A percentile compares a stretch with the other conserved stretches of the same genome.
phyloP scores from a whole-genome alignment of 2,329 filamentous ascomycete species.

The Sporothrix mexicana region DNA sequence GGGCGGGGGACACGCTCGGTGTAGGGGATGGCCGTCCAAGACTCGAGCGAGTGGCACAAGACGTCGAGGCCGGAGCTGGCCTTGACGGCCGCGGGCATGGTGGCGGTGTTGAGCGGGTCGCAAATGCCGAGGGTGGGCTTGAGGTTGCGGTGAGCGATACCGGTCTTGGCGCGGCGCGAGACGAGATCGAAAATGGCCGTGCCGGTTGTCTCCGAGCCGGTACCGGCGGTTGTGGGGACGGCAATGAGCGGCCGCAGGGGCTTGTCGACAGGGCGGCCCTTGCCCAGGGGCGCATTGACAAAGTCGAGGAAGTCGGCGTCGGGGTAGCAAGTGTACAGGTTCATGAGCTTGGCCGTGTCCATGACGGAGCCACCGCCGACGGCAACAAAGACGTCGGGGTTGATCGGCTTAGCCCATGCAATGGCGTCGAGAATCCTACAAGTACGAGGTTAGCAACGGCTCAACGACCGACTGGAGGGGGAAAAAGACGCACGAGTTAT shows the following conservation, averaged over 20 bases:
- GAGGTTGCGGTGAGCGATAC: conserved; percentile 91
- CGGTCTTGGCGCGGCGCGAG: conserved; percentile 88
- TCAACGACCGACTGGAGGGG: neutral
- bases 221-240: conserved; percentile 84
- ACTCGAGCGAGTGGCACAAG: conserved; percentile 92
- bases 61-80: conserved; percentile 92
- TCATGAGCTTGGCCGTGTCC: conserved; percentile 98
- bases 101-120: conserved; percentile 85
- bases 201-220: conserved; percentile 92
- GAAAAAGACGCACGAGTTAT: conserved; percentile 78
- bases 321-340: conserved; percentile 88
- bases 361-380: conserved; percentile 95
- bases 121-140: conserved; percentile 93
- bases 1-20: conserved; percentile 83
- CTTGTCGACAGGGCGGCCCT: conserved; percentile 75
- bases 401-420: conserved; percentile 78
- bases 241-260: conserved; percentile 78
- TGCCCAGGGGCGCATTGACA: conserved; percentile 92
- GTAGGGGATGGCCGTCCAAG: conserved; percentile 97
- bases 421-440: conserved; percentile 85
- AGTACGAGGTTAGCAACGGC: neutral
- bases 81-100: conserved; percentile 94
- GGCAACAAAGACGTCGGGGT: conserved; percentile 87
- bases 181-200: conserved; percentile 98
- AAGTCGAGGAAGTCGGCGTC: conserved; percentile 97